Conservation (phyloP, 371 early-diverging fungal species). For the Ordospora pajunii region DNA sequence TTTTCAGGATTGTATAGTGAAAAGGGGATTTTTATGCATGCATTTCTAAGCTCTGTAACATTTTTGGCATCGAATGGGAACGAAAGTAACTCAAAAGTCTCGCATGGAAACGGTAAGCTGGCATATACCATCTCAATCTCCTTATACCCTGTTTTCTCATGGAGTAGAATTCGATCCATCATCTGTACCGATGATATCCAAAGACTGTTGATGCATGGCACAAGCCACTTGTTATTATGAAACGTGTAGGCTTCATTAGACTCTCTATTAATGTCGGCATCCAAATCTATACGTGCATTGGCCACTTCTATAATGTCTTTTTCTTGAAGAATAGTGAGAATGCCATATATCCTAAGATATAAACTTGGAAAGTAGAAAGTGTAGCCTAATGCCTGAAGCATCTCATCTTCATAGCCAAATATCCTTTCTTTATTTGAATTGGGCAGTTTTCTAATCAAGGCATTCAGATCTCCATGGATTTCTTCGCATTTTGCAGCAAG, state of each 20-base stretch:
- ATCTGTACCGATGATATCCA: background rate
- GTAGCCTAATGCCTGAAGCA: slow-evolving; percentile 5
- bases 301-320: background rate
- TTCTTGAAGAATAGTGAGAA: slow-evolving; percentile 2
- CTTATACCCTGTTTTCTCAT: background rate
- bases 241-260: background rate
- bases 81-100: background rate
- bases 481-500: slow-evolving; percentile 24
- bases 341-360: slow-evolving; percentile 9
- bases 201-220: background rate
- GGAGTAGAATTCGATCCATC: background rate
- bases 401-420: background rate
- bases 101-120: background rate
- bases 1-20: background rate
- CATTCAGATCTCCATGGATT: background rate
- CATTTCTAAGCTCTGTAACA: background rate
- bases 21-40: background rate
- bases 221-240: background rate
- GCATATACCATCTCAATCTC: slow-evolving; percentile 19
- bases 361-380: slow-evolving; percentile 1
- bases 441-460: background rate
- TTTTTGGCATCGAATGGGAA: background rate
- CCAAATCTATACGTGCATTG: background rate
- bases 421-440: background rate
- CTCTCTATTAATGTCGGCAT: background rate